Conservation (phyloP, 306 rosid species). For the Gastrolobium bilobum region DNA sequence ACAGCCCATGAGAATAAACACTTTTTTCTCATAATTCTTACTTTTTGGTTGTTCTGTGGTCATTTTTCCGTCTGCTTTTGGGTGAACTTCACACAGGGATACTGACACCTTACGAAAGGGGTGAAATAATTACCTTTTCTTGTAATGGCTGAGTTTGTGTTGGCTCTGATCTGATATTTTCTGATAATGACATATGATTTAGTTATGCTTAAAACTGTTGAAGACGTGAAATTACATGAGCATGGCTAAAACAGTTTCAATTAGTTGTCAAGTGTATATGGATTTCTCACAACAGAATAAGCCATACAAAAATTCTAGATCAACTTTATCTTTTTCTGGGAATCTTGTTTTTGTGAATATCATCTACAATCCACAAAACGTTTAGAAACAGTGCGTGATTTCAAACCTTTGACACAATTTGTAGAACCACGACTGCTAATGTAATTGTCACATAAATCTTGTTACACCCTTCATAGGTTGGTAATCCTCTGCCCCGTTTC, state of each 20-base stretch:
- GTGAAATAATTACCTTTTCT: not conserved
- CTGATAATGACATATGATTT: not conserved
- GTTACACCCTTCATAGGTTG: not conserved
- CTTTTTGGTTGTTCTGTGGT: slow-evolving; percentile 6
- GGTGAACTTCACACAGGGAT: slow-evolving; percentile 12
- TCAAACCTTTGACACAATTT: not conserved
- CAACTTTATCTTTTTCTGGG: not conserved
- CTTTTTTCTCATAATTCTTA: not conserved
- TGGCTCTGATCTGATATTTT: slow-evolving; percentile 5
- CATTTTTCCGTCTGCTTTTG: slow-evolving; percentile 7
- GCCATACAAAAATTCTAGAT: not conserved
- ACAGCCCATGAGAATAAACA: not conserved
- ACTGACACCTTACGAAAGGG: not conserved
- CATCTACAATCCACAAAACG: not conserved
- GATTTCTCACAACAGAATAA: not conserved
- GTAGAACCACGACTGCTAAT: not conserved
- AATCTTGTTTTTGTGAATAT: not conserved
- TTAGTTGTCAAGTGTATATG: not conserved
- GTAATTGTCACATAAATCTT: not conserved
- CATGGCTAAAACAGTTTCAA: not conserved
- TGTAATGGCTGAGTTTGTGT: not conserved
- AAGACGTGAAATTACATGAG: not conserved
- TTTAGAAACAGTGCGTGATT: not conserved
- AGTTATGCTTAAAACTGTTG: slow-evolving; percentile 4
- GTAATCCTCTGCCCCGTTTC: not conserved